Conservation (phyloP, 768 basidiomycete genomes). For the Dendrothele bispora region DNA sequence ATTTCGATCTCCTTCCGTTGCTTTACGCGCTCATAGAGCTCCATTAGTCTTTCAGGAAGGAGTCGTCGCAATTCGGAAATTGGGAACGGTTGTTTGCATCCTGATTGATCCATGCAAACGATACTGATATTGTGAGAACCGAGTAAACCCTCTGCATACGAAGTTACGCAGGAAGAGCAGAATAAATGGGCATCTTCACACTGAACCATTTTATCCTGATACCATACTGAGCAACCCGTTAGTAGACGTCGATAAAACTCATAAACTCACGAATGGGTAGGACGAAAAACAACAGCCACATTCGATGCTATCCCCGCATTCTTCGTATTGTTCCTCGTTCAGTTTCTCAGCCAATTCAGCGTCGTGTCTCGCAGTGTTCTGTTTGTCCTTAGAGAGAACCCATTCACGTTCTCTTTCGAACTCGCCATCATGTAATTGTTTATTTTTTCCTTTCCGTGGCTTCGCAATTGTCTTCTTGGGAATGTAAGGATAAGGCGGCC, state of each 20-base stretch:
- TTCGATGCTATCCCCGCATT: conserved; percentile 65
- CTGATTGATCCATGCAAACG: conserved; percentile 81
- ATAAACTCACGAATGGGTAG: conserved; percentile 63
- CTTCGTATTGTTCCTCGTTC: conserved; percentile 43
- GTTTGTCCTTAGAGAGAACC: conserved; percentile 38
- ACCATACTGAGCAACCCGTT: neutral
- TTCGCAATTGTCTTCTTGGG: conserved; percentile 30
- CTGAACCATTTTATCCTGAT: conserved; percentile 81
- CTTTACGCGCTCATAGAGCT: conserved; percentile 70
- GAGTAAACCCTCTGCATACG: conserved; percentile 67
- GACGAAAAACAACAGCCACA: conserved; percentile 85
- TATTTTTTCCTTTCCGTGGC: conserved; percentile 39
- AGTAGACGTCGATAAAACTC: neutral
- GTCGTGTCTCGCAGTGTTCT: conserved; percentile 24
- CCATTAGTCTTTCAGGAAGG: conserved; percentile 64
- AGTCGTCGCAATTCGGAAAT: conserved; percentile 68
- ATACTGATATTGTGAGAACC: conserved; percentile 62
- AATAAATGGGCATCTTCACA: conserved; percentile 90
- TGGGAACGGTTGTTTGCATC: conserved; percentile 68
- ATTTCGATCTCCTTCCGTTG: conserved; percentile 79
- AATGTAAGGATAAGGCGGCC: conserved; percentile 33
- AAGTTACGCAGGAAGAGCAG: conserved; percentile 68
- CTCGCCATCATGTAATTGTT: conserved; percentile 40
- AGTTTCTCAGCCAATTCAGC: conserved; percentile 30
- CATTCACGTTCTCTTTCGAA: conserved; percentile 49